These are phyloP conservation scores for Blechomonas ayalai DNA, from an alignment of 208 protist genomes.

Conservation along the genomic window DNA sequence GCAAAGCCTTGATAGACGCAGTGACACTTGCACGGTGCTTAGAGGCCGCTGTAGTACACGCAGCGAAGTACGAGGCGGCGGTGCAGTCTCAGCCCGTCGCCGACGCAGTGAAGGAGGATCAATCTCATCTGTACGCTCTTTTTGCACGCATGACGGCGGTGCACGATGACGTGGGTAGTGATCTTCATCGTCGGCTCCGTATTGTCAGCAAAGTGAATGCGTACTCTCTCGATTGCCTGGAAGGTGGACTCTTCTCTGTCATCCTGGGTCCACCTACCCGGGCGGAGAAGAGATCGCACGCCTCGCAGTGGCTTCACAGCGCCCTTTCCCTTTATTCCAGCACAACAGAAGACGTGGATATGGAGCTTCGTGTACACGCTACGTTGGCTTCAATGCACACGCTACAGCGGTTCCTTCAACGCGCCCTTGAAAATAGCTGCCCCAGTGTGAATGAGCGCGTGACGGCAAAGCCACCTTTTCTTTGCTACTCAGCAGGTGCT, in stretches of 20 bases:
- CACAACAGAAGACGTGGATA: constrained; percentile 1
- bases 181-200: constrained; percentile 58
- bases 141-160: constrained; percentile 37
- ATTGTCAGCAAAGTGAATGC: constrained; percentile 50
- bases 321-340: constrained; percentile 35
- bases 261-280: constrained; percentile 17
- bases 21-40: constrained; percentile 6
- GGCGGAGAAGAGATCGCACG: background rate
- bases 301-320: constrained; percentile 60
- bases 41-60: constrained; percentile 5
- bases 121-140: constrained; percentile 28
- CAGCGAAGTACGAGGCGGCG: constrained; percentile 4
- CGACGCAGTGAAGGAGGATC: constrained; percentile 26
- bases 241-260: constrained; percentile 55
- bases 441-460: too few relatives aligned
- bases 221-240: constrained; percentile 40
- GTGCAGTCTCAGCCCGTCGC: constrained; percentile 8
- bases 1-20: constrained; percentile 3
- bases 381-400: background rate
- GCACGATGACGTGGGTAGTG: constrained; percentile 22
- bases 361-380: background rate
- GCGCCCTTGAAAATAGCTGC: too few relatives aligned
- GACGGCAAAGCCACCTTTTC: too few relatives aligned
- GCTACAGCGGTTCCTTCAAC: background rate
- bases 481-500: too few relatives aligned